phyloP scores from a whole-genome alignment of 2,329 filamentous ascomycete genomes.

The Hypocrella siamensis region DNA sequence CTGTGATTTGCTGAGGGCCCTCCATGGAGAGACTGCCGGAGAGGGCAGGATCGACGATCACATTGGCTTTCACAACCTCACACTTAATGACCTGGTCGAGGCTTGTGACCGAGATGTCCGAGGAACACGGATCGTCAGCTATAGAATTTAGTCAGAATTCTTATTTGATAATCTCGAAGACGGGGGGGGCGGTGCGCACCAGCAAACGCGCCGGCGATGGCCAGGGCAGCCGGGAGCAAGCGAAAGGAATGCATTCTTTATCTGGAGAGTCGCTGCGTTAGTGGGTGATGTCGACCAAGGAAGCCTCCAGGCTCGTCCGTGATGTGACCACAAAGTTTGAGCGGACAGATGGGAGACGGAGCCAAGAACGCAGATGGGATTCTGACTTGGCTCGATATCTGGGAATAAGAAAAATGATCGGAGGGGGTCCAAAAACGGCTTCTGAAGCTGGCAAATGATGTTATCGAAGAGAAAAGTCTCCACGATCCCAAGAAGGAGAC shows the following conservation, averaged over 20 bases:
- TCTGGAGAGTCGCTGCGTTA: conserved; percentile 7
- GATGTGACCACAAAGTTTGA: no score
- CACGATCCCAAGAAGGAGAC: neutral
- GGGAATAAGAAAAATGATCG: conserved; percentile 7
- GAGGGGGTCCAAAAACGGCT: conserved; percentile 9
- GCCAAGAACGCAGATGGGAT: neutral
- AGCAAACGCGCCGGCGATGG: conserved; percentile 23
- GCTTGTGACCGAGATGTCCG: conserved; percentile 47
- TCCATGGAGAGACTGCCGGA: conserved; percentile 44
- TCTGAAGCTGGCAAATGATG: conserved; percentile 8
- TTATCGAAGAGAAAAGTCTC: conserved; percentile 5
- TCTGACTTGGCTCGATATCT: conserved; percentile 7
- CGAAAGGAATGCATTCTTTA: conserved; percentile 31
- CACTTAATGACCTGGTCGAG: conserved; percentile 50
- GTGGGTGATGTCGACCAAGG: neutral
- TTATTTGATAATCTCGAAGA: neutral
- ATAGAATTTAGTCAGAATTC: neutral
- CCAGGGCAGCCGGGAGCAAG: conserved; percentile 28
- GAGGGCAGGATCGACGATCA: conserved; percentile 45
- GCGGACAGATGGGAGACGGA: neutral
- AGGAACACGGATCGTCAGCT: conserved; percentile 21
- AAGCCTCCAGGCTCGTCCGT: neutral
- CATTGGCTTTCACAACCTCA: conserved; percentile 50
- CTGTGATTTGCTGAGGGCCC: conserved; percentile 40
- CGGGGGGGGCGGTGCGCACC: conserved; percentile 18